Evolutionary conservation across 257 asterid genomes (phyloP).

Genomic region (Capsicum baccatum): DNA sequence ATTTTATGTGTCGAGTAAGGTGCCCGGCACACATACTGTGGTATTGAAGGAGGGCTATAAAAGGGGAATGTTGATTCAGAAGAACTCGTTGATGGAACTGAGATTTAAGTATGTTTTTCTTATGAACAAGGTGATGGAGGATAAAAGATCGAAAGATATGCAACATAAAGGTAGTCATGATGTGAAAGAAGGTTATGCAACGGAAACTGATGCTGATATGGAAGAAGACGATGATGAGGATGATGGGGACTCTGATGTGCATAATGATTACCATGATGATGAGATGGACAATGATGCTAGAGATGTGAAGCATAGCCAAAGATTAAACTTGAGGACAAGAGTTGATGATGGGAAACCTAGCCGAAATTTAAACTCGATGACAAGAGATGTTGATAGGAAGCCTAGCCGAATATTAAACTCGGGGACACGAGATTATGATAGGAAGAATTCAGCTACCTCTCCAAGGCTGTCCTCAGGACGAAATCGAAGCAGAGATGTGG

Average conservation of each 20-base stretch:
- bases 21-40: conserved; percentile 62
- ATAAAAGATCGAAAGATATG: conserved; percentile 38
- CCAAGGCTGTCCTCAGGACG: background rate
- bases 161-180: conserved; percentile 43
- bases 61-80: conserved; percentile 68
- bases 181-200: conserved; percentile 44
- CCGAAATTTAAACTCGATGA: background rate
- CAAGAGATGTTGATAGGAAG: conserved; percentile 13
- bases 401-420: conserved; percentile 13
- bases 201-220: conserved; percentile 37
- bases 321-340: conserved; percentile 23
- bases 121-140: conserved; percentile 62
- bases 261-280: conserved; percentile 37
- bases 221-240: conserved; percentile 49
- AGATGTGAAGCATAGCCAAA: background rate
- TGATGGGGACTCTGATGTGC: conserved; percentile 43
- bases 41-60: conserved; percentile 83
- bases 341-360: background rate
- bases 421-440: conserved; percentile 10
- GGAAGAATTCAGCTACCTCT: conserved; percentile 16
- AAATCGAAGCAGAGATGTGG: conserved; percentile 11
- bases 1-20: conserved; percentile 78
- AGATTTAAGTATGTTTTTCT: conserved; percentile 67
- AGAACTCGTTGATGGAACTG: conserved; percentile 65
- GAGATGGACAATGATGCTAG: conserved; percentile 3